These are phyloP conservation scores for Colletotrichum eremochloae DNA, from an alignment of 2,329 filamentous ascomycete species.

Conservation along the genomic window DNA sequence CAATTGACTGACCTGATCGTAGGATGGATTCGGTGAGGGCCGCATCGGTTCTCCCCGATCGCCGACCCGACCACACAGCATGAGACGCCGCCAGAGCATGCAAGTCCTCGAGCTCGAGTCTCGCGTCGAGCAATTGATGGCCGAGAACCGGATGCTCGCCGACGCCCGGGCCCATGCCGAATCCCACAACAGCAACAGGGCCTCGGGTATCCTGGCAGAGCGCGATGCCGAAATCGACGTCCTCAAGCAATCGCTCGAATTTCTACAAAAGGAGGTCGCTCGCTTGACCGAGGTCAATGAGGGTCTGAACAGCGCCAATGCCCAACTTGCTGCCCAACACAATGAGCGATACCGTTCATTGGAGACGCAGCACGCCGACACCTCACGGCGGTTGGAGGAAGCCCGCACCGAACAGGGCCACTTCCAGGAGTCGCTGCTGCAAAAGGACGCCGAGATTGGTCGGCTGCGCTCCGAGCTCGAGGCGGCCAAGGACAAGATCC, in stretches of 20 bases:
- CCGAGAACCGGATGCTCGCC: constrained; percentile 85
- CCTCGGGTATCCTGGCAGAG: constrained; percentile 79
- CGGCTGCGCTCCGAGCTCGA: constrained; percentile 84
- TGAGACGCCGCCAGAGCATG: constrained; percentile 98
- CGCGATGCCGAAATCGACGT: constrained; percentile 89
- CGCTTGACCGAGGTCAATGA: constrained; percentile 87
- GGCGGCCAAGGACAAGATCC: constrained; percentile 74
- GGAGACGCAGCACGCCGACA: constrained; percentile 74
- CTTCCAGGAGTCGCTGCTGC: constrained; percentile 75
- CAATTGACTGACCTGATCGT: constrained; percentile 41
- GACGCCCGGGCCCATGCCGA: constrained; percentile 73
- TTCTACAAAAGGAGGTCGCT: constrained; percentile 84
- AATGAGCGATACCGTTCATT: constrained; percentile 77
- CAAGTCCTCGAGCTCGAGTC: constrained; percentile 93
- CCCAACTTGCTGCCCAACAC: constrained; percentile 81
- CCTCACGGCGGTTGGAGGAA: constrained; percentile 77
- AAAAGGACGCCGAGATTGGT: constrained; percentile 87
- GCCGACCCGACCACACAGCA: constrained; percentile 92
- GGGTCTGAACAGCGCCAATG: constrained; percentile 81
- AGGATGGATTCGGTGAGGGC: constrained; percentile 96
- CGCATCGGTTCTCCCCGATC: constrained; percentile 88
- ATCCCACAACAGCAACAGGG: constrained; percentile 72
- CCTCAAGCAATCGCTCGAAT: constrained; percentile 82
- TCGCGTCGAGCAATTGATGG: constrained; percentile 84
- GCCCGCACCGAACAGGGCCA: constrained; percentile 75